These are phyloP conservation scores for Colletotrichum gloeosporioides DNA, from an alignment of 2,329 filamentous ascomycete species.

Conservation along the genomic window DNA sequence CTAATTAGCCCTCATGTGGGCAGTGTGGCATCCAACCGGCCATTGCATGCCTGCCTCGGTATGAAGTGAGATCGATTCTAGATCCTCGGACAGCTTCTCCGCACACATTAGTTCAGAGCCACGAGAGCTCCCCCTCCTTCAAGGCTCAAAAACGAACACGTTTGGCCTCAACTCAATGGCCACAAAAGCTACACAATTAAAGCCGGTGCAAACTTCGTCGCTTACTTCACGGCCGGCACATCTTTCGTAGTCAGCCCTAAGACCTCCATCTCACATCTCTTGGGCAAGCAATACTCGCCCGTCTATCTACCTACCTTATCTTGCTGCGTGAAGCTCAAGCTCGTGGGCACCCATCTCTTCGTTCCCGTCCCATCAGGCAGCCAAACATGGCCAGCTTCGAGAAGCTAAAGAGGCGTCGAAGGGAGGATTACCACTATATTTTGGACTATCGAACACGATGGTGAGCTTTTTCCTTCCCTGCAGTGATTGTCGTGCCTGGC, in stretches of 20 bases:
- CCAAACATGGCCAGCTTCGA: slow-evolving; percentile 3
- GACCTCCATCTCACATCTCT: not conserved
- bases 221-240: not conserved
- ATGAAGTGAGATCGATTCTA: not conserved
- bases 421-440: slow-evolving; percentile 77
- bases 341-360: not conserved
- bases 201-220: not conserved
- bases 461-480: slow-evolving; percentile 47
- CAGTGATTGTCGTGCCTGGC: not conserved
- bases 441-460: slow-evolving; percentile 88
- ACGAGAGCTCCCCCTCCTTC: not conserved
- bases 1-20: not conserved
- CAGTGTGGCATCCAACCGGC: not conserved
- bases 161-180: not conserved
- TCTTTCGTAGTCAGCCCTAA: not conserved
- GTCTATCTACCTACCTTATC: not conserved
- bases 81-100: not conserved
- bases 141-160: not conserved
- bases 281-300: not conserved
- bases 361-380: slow-evolving; percentile 23
- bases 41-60: not conserved
- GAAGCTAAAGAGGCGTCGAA: slow-evolving; percentile 64
- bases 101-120: not conserved
- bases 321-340: not conserved
- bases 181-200: not conserved